Conservation (phyloP, 169 alveolate genomes). For the Plasmodium reichenowi region DNA sequence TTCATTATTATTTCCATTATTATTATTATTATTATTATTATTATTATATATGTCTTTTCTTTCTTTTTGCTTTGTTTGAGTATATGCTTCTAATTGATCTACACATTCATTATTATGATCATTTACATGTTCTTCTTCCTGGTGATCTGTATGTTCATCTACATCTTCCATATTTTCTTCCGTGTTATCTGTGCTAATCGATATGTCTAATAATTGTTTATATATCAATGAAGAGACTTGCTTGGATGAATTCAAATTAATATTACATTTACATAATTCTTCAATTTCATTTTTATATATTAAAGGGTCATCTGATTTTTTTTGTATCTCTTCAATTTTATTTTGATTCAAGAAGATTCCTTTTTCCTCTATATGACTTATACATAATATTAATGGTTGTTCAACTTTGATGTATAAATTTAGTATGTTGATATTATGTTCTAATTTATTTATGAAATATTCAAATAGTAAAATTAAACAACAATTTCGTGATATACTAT, state of each 20-base stretch:
- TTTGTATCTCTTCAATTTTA: slow-evolving; percentile 68
- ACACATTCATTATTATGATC: neutral
- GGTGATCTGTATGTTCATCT: neutral
- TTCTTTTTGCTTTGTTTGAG: neutral
- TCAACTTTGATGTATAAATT: slow-evolving; percentile 54
- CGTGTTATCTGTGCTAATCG: neutral
- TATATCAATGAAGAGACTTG: slow-evolving; percentile 68
- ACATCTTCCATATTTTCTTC: slow-evolving; percentile 1
- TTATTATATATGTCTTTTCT: neutral
- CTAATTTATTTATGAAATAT: slow-evolving; percentile 25
- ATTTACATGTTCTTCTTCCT: neutral
- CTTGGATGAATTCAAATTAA: slow-evolving; percentile 75
- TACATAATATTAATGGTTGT: slow-evolving; percentile 64
- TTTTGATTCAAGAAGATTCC: slow-evolving; percentile 65
- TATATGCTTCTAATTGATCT: too few species aligned
- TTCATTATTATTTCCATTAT: neutral
- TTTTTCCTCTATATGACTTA: slow-evolving; percentile 61
- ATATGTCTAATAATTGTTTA: slow-evolving; percentile 6
- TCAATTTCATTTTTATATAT: slow-evolving; percentile 63
- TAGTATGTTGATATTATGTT: slow-evolving; percentile 21
- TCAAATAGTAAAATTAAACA: slow-evolving; percentile 41
- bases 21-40: neutral
- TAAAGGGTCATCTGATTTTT: slow-evolving; percentile 44
- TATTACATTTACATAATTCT: slow-evolving; percentile 35
- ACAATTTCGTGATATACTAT: slow-evolving; percentile 39